These are phyloP conservation scores for Pythium oligandrum DNA, from an alignment of 352 stramenopile genomes.

Conservation along the genomic window DNA sequence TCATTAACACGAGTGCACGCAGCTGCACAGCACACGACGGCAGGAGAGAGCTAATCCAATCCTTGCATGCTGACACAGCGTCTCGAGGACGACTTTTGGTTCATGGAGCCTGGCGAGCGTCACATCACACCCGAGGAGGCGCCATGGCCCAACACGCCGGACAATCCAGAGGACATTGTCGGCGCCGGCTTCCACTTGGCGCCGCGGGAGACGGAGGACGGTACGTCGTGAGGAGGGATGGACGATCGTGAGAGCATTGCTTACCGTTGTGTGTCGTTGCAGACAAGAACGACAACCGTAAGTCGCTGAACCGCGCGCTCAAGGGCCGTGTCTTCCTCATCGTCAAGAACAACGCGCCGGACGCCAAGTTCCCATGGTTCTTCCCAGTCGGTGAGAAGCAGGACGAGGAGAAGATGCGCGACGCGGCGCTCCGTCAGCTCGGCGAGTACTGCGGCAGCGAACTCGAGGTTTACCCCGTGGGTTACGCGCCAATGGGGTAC, in stretches of 20 bases:
- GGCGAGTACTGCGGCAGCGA: constrained; percentile 35
- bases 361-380: constrained; percentile 73
- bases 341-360: constrained; percentile 35
- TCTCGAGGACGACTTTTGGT: constrained; percentile 82
- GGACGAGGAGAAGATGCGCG: constrained; percentile 72
- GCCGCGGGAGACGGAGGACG: constrained; percentile 71
- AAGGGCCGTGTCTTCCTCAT: constrained; percentile 79
- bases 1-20: neutral
- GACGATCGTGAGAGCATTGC: neutral
- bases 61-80: constrained; percentile 15
- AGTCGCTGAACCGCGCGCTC: constrained; percentile 79
- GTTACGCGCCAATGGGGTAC: constrained; percentile 76
- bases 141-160: constrained; percentile 46
- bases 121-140: constrained; percentile 78
- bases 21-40: too few species aligned
- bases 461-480: constrained; percentile 47
- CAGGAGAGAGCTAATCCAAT: too few species aligned
- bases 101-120: constrained; percentile 67
- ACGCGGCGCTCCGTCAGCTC: constrained; percentile 65
- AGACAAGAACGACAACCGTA: constrained; percentile 75
- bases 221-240: constrained; percentile 3
- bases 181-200: constrained; percentile 73
- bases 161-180: constrained; percentile 65
- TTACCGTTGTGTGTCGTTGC: neutral
- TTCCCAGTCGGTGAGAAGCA: constrained; percentile 66